A percentile compares a stretch with the other conserved stretches of the same genome.
Conservation (phyloP, 139 green algal genomes). For the Bryopsis sp. region DNA sequence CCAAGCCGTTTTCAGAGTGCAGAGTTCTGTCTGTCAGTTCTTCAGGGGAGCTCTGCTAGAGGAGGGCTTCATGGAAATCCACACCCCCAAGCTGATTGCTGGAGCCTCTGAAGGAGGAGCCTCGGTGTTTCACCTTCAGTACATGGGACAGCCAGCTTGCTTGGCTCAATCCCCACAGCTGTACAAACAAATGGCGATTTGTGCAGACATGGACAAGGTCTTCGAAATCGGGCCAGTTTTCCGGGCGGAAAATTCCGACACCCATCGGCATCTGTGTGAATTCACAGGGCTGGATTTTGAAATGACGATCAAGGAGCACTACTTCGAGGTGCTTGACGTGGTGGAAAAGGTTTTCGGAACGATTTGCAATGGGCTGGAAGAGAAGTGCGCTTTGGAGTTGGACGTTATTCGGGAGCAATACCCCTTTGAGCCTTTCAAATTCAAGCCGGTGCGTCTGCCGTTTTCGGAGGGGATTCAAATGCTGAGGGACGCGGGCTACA, state of each 20-base stretch:
- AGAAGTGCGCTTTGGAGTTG: conserved; percentile 53
- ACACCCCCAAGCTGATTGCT: conserved; percentile 88
- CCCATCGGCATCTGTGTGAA: conserved; percentile 97
- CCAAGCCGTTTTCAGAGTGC: conserved; percentile 93
- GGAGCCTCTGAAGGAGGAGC: conserved; percentile 85
- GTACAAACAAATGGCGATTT: conserved; percentile 99
- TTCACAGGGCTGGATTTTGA: conserved; percentile 97
- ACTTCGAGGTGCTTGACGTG: conserved; percentile 92
- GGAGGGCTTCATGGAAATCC: conserved; percentile 88
- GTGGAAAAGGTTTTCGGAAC: conserved; percentile 83
- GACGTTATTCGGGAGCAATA: conserved; percentile 74
- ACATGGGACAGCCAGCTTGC: conserved; percentile 88
- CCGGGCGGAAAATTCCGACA: conserved; percentile 89
- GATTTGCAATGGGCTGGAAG: conserved; percentile 85
- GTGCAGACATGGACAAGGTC: conserved; percentile 78
- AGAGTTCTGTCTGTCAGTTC: conserved; percentile 81
- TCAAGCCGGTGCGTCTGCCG: conserved; percentile 70
- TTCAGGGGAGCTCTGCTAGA: conserved; percentile 72
- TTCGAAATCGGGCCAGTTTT: conserved; percentile 98
- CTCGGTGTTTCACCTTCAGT: conserved; percentile 89
- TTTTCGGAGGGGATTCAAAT: conserved; percentile 91
- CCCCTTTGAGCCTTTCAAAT: conserved; percentile 80
- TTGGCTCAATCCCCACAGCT: conserved; percentile 92
- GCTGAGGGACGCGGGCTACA: conserved; percentile 52
- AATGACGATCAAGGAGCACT: conserved; percentile 96